A percentile compares a stretch with the other conserved stretches of the same genome.
phyloP scores from a whole-genome alignment of 2,329 filamentous ascomycete species.

The Alternaria panax region DNA sequence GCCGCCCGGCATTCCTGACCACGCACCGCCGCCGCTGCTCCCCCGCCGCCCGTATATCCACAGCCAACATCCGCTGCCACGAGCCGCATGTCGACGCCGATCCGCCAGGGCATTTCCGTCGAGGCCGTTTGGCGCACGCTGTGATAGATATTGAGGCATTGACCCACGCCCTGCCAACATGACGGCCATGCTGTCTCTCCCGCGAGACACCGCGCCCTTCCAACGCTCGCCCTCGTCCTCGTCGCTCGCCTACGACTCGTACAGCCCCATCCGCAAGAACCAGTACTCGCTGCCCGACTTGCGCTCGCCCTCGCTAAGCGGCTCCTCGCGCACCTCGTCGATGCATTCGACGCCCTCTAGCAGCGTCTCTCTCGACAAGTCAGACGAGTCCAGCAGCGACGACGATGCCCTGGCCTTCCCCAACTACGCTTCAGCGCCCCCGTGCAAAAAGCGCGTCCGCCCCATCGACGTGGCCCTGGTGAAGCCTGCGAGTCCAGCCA shows the following conservation, averaged over 20 bases:
- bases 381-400: conserved; percentile 54
- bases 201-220: conserved; percentile 45
- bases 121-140: conserved; percentile 39
- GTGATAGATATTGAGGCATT: conserved; percentile 34
- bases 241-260: conserved; percentile 53
- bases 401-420: conserved; percentile 57
- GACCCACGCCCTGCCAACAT: conserved; percentile 33
- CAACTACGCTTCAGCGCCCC: conserved; percentile 45
- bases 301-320: conserved; percentile 42
- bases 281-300: conserved; percentile 49
- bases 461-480: conserved; percentile 40
- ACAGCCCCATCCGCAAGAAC: conserved; percentile 43
- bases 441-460: conserved; percentile 19
- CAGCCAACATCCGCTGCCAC: conserved; percentile 14
- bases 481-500: conserved; percentile 44
- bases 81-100: conserved; percentile 45
- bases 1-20: conserved; percentile 13
- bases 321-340: conserved; percentile 57
- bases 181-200: conserved; percentile 52
- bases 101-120: conserved; percentile 21
- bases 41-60: conserved; percentile 13
- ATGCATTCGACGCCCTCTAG: conserved; percentile 69
- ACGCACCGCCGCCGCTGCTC: conserved; percentile 8
- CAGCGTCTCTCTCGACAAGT: conserved; percentile 68
- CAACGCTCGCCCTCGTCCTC: conserved; percentile 54